phyloP scores from a whole-genome alignment of 768 basidiomycete genomes.

The Clitopilus passeckerianus region DNA sequence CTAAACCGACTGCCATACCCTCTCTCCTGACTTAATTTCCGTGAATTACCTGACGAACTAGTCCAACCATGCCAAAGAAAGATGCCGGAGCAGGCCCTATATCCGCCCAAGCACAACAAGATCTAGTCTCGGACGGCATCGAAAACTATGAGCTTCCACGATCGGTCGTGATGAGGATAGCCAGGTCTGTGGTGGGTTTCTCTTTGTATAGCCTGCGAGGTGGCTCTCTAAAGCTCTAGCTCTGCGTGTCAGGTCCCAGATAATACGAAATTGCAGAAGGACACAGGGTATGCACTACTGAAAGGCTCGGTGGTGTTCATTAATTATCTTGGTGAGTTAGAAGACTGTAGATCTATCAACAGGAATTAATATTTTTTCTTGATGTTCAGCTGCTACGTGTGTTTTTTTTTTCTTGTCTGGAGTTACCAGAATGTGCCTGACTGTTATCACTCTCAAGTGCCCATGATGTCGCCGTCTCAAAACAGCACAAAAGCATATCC shows the following conservation, averaged over 20 bases:
- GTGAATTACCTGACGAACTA: neutral
- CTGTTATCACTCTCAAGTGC: conserved; percentile 45
- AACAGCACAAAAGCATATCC: conserved; percentile 79
- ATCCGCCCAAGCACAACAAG: conserved; percentile 75
- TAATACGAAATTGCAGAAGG: conserved; percentile 84
- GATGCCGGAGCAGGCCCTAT: conserved; percentile 47
- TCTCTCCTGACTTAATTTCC: neutral
- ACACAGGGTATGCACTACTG: conserved; percentile 77
- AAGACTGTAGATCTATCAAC: neutral
- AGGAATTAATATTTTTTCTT: neutral
- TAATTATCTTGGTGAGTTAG: conserved; percentile 75
- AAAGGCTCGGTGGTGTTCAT: conserved; percentile 95
- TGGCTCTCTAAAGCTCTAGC: neutral
- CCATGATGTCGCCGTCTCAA: conserved; percentile 84
- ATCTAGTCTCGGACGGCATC: conserved; percentile 77
- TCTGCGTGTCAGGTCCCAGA: conserved; percentile 66
- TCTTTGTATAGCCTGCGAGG: neutral
- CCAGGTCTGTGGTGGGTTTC: conserved; percentile 68
- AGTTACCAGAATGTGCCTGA: neutral
- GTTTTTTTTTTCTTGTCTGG: conserved; percentile 12
- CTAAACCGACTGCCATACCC: too few species aligned
- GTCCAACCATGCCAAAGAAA: conserved; percentile 60
- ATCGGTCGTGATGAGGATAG: conserved; percentile 76
- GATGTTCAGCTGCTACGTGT: conserved; percentile 43
- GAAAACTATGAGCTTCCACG: conserved; percentile 89